Base-by-base conservation (phyloP, 1,139 yeast species). In the Sugiyamaella castrensis region DNA sequence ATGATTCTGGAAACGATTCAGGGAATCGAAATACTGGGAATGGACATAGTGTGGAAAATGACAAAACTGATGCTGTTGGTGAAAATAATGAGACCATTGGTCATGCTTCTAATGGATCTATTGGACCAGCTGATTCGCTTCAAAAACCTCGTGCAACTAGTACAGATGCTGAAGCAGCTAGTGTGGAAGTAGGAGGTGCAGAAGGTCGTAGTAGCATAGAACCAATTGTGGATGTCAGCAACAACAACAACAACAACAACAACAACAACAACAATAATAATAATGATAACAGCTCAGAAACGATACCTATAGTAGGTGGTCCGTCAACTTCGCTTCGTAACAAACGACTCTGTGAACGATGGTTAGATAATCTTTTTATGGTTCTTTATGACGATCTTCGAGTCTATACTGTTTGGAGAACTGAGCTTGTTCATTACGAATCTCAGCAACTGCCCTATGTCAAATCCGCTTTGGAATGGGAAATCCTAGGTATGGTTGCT, bases 381-480 rank as follows among this genome's bases (percentile, higher is more conserved):
- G 81, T 87, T 31, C 72, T 92, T 46, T 92, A 88, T 64, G 96
- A 89, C 59, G 98, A 92, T 65, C 75, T 92, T 58, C 78, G 91
- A 51, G 87, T 88, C 12, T 87, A 87, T 55, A 77, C 94, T 12
- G 80, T 86, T 67, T 87, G 98, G 97, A 94, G 92, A 63, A 91
- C 96, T 1, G 98, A 92, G 65, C 79, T 81, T 12, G 81, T 87
- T 60, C 87, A 87, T 56, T 87, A 87, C 64, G 79, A 79, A 61
- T 82, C 87, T 15, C 87, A 83, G 60, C 87, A 86, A 66, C 75
- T 81, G 68, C 84, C 82, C 40, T 79, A 84, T 58, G 81, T 80
- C 61, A 91, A 87, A 68, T 80, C 88, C 48, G 86, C 96, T 0
- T 72, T 87, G 50, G 98, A 92, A 68, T 92, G 98, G 98, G 96